Conservation (phyloP, 371 early-diverging fungal species). For the Umbelopsis sp. region DNA sequence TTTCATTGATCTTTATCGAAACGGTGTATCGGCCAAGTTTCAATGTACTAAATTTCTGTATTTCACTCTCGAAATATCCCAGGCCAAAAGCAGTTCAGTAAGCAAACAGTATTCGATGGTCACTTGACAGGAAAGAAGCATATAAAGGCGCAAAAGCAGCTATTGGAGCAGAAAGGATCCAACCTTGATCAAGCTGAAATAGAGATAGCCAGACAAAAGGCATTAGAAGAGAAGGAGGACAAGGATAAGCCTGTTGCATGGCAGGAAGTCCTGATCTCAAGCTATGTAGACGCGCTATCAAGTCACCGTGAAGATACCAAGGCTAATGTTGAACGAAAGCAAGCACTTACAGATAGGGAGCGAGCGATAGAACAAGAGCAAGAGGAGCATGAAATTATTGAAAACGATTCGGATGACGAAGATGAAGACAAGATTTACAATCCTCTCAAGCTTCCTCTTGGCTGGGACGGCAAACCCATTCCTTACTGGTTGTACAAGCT, state of each 20-base stretch:
- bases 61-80: not conserved
- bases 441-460: slow-evolving; percentile 94
- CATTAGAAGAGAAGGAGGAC: slow-evolving; percentile 43
- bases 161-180: slow-evolving; percentile 35
- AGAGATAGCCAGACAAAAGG: slow-evolving; percentile 44
- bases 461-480: slow-evolving; percentile 99
- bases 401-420: slow-evolving; percentile 81
- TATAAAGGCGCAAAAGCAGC: slow-evolving; percentile 73
- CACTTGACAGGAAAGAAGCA: slow-evolving; percentile 93
- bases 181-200: slow-evolving; percentile 42
- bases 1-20: not conserved
- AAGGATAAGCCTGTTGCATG: slow-evolving; percentile 63
- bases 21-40: not conserved
- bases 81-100: slow-evolving; percentile 83
- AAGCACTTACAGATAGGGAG: slow-evolving; percentile 91
- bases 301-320: slow-evolving; percentile 79
- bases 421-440: slow-evolving; percentile 93
- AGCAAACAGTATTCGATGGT: slow-evolving; percentile 80
- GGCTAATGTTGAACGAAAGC: slow-evolving; percentile 90
- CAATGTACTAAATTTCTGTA: not conserved
- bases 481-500: slow-evolving; percentile 98
- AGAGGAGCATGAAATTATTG: slow-evolving; percentile 74
- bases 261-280: slow-evolving; percentile 67
- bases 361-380: slow-evolving; percentile 72
- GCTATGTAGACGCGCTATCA: slow-evolving; percentile 62